Percentiles rank a stretch among this genome's conserved stretches.
These are phyloP conservation scores for Selenicereus undatus DNA, from an alignment of 148 eudicot species.

Conservation along the genomic window DNA sequence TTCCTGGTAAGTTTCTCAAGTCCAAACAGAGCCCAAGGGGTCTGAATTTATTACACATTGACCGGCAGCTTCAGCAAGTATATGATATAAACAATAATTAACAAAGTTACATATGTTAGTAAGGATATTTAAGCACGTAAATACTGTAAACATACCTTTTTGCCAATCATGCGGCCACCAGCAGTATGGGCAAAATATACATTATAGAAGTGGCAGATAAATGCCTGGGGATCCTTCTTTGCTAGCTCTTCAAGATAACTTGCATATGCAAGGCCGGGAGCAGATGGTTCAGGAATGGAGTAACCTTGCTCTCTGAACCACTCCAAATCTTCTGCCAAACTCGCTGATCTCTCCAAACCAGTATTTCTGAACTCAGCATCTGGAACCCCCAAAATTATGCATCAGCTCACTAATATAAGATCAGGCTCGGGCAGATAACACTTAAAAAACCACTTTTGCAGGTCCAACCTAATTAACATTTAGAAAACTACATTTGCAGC, in stretches of 20 bases:
- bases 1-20: too few species aligned
- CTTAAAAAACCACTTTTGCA: background rate
- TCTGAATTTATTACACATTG: too few species aligned
- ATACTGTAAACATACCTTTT: conserved; percentile 45
- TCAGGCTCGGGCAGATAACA: background rate
- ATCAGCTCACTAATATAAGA: background rate
- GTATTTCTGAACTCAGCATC: conserved; percentile 92
- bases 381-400: conserved; percentile 21
- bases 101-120: background rate
- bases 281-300: conserved; percentile 82
- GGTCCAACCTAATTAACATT: background rate
- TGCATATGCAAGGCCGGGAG: conserved; percentile 70
- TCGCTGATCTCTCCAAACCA: conserved; percentile 76
- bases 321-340: conserved; percentile 71
- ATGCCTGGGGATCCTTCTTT: conserved; percentile 81
- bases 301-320: conserved; percentile 94
- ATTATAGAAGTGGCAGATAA: conserved; percentile 91
- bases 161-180: conserved; percentile 98
- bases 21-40: too few species aligned
- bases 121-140: background rate
- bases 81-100: too few species aligned
- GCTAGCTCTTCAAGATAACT: conserved; percentile 65
- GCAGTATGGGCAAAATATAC: conserved; percentile 85
- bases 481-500: background rate
- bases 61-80: too few species aligned